Base-by-base conservation (phyloP, 2,329 filamentous ascomycete genomes). In the Fusarium subtropicale region DNA sequence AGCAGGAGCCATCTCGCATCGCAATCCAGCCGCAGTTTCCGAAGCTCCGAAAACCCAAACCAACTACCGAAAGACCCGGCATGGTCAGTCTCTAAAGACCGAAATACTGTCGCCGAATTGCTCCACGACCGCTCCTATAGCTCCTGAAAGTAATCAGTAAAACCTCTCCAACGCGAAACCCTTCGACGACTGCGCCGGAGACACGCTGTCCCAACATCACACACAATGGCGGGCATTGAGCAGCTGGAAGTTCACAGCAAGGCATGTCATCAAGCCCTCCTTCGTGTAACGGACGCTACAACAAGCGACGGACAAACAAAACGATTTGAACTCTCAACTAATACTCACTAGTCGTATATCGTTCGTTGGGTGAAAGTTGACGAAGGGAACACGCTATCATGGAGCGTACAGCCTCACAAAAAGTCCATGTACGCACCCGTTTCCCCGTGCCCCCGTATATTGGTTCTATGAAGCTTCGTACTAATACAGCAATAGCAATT, bases 161-260 rank as follows among this genome's bases (percentile, higher is more conserved):
- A 22, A 42, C 24, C 50, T 41, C 18, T 56, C 52, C n/a, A 46
- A 65, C 60, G 50, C 64, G 52, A 63, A 60, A 53, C 8, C 44
- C 48, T 26, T 41, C 28, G 22, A 30, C 26, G 26, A 31, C n/a
- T 30, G 50, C 50, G 38, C 45, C 28, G n/a, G 47, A 44, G 53
- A 48, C 50, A 55, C 56, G 26, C 45, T 52, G 20, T 47, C 20
- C 39, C 22, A 44, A 69, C 41, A 72, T 41, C 54, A 34, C 56
- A 55, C 58, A 81, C 71, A 64, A 97, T 97, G 94, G 94, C 93
- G 64, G 93, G 92, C 77, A 97, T 98, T 85, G 96, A 99, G 84
- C 93, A 97, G 83, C 87, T 99, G 73, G 93, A 98, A 81, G 93
- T 99, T 73, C 95, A 97, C 81, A 97, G 94, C 89, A 97, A 97